Evolutionary conservation across 176 grass and related monocot species (phyloP).

Genomic region (Phoenix dactylifera): DNA sequence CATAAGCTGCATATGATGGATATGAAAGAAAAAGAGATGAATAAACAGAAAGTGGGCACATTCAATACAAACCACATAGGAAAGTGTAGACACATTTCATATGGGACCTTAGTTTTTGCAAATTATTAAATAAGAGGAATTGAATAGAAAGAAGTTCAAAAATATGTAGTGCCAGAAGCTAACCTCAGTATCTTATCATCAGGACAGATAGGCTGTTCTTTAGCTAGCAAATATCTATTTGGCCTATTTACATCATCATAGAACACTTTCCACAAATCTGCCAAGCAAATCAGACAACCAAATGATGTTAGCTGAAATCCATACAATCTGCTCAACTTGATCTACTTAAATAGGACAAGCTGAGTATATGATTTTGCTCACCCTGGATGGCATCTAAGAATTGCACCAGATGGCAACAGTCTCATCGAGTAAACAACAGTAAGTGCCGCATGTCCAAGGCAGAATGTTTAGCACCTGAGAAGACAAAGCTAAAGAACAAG

Average conservation of each 20-base stretch:
- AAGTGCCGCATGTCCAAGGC: constrained; percentile 51
- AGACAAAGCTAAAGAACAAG: constrained; percentile 11
- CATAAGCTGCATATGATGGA: constrained; percentile 46
- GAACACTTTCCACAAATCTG: constrained; percentile 89
- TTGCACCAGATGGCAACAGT: constrained; percentile 71
- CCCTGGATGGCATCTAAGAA: constrained; percentile 87
- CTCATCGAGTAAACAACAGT: constrained; percentile 91
- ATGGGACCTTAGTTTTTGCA: no score
- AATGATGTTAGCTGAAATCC: no score
- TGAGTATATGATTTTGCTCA: constrained; percentile 19
- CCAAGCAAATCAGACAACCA: constrained; percentile 8
- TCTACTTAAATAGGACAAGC: not conserved
- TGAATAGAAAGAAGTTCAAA: no score
- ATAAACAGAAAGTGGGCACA: not conserved
- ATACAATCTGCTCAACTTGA: not conserved
- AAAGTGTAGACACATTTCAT: no score
- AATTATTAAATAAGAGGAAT: no score
- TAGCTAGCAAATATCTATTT: constrained; percentile 81
- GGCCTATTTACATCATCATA: constrained; percentile 66
- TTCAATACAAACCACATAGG: not conserved
- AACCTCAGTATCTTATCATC: constrained; percentile 83
- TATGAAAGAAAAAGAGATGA: not conserved
- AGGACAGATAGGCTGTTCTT: constrained; percentile 50
- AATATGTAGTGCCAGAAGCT: constrained; percentile 1
- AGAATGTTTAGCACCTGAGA: constrained; percentile 2